Evolutionary conservation across 2,329 filamentous ascomycete species (phyloP).

Genomic region (Myriosclerotinia curreyana): DNA sequence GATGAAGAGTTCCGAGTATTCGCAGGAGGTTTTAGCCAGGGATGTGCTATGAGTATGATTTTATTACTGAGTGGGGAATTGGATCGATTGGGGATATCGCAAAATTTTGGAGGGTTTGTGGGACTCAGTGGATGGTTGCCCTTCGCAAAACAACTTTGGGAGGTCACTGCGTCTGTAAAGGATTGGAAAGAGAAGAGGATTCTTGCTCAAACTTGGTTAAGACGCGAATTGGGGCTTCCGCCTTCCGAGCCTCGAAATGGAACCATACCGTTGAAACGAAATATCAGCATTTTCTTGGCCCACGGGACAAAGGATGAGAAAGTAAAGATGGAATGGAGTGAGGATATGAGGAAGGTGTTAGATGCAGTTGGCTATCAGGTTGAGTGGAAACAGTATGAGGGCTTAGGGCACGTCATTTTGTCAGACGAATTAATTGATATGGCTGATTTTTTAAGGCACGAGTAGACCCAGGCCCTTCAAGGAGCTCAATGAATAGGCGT

Average conservation of each 20-base stretch:
- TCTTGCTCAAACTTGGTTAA: conserved; percentile 7
- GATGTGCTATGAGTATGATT: conserved; percentile 30
- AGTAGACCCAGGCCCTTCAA: neutral
- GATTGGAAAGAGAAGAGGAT: neutral
- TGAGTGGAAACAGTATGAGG: conserved; percentile 9
- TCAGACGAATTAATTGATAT: conserved; percentile 5
- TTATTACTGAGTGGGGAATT: conserved; percentile 29
- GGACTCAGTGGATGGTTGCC: conserved; percentile 36
- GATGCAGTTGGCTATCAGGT: neutral
- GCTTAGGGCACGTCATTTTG: neutral
- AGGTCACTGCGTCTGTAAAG: neutral
- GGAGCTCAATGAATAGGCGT: no score
- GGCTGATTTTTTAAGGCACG: neutral
- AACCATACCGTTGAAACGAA: neutral
- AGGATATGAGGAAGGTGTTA: conserved; percentile 21
- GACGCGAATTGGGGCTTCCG: neutral
- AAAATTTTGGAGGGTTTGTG: conserved; percentile 25
- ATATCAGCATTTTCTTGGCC: conserved; percentile 20
- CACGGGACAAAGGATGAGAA: conserved; percentile 33
- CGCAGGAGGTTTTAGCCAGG: conserved; percentile 32
- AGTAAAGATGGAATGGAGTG: conserved; percentile 31
- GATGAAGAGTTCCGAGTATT: conserved; percentile 15
- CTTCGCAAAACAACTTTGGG: conserved; percentile 26
- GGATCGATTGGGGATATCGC: neutral
- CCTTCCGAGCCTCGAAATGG: neutral